Base-by-base conservation (phyloP, 441 rosid genomes). In the Syzygium syzygioides region DNA sequence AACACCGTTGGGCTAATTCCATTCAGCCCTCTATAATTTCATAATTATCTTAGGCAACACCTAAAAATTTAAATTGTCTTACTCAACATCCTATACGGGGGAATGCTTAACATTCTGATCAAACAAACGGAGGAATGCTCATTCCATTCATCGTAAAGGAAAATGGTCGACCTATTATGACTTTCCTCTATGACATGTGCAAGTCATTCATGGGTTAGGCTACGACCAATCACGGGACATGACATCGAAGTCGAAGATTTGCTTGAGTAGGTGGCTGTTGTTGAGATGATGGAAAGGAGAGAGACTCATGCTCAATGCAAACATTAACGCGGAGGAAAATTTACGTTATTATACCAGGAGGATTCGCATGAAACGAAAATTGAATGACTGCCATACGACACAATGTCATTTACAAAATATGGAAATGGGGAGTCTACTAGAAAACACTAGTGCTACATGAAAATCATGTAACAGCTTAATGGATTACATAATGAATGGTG, bases 1-100 rank as follows among this genome's bases (percentile, higher is more conserved):
- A 68, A 96, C 95, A 52, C 92, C 48, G 64, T 93, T 93, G 11
- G 96, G 66, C 94, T 53, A 45, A 96, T 95, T 87, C 93, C 91
- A 6, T 87, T 93, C 79, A 94, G 90, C 76, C 76, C 76, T 19
- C 23, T 30, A 30, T 66, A 66, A 66, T 66, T 34, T 7, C 41
- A 30, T 66, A 12, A 66, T 66, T 30, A 34, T 32, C 3, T 30
- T 66, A 66, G 23, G 30, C 79, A 32, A 32, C 41, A 41, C 41
- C 79, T 32, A 30, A 66, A 66, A 30, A 32, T 17, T 66, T 8
- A 60, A 60, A 5, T 28, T 28, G 32, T 13, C 66, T 28, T 60
- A 60, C 32, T n/a, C 66, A 60, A 60, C 66, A 13, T 60, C 30
- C 66, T 60, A 60, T 14, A 4, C 62, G 37, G 37, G 37, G 37